These are phyloP conservation scores for Penicillium mononematosum DNA, from an alignment of 495 filamentous ascomycete genomes.

Conservation along the genomic window DNA sequence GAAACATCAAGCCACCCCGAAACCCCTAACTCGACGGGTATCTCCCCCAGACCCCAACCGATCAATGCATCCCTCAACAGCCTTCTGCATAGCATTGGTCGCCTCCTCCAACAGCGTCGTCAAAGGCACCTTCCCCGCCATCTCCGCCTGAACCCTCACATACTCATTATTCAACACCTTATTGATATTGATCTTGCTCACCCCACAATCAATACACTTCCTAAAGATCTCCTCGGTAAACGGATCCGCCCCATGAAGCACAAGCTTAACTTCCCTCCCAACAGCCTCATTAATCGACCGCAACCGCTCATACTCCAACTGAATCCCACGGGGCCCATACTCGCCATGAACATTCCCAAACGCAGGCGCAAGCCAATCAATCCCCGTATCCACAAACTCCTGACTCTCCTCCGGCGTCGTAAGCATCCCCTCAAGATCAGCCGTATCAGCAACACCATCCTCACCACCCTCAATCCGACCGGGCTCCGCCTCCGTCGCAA, in stretches of 20 bases:
- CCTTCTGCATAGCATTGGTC: slow-evolving; percentile 70
- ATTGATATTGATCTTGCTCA: slow-evolving; percentile 81
- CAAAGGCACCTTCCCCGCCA: slow-evolving; percentile 61
- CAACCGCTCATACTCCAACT: slow-evolving; percentile 70
- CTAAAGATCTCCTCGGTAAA: slow-evolving; percentile 68
- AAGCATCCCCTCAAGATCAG: slow-evolving; percentile 67
- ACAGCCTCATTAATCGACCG: slow-evolving; percentile 60
- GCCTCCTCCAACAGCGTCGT: slow-evolving; percentile 71
- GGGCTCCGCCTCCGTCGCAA: slow-evolving; percentile 77
- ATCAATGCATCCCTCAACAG: slow-evolving; percentile 73
- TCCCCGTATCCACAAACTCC: slow-evolving; percentile 75
- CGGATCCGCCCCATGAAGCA: slow-evolving; percentile 76
- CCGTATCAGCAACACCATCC: slow-evolving; percentile 77
- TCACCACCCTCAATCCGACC: slow-evolving; percentile 83
- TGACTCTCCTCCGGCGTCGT: slow-evolving; percentile 77
- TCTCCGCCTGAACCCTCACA: slow-evolving; percentile 62
- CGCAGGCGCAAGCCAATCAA: slow-evolving; percentile 79
- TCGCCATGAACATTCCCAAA: slow-evolving; percentile 87
- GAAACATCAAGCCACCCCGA: background rate
- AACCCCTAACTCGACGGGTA: slow-evolving; percentile 23
- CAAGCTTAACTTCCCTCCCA: slow-evolving; percentile 61
- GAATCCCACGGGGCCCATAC: slow-evolving; percentile 72
- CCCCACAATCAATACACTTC: slow-evolving; percentile 66
- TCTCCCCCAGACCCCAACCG: slow-evolving; percentile 64
- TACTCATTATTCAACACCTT: slow-evolving; percentile 76